These are phyloP conservation scores for Phytophthora multivora DNA, from an alignment of 352 stramenopile genomes.

Conservation along the genomic window DNA sequence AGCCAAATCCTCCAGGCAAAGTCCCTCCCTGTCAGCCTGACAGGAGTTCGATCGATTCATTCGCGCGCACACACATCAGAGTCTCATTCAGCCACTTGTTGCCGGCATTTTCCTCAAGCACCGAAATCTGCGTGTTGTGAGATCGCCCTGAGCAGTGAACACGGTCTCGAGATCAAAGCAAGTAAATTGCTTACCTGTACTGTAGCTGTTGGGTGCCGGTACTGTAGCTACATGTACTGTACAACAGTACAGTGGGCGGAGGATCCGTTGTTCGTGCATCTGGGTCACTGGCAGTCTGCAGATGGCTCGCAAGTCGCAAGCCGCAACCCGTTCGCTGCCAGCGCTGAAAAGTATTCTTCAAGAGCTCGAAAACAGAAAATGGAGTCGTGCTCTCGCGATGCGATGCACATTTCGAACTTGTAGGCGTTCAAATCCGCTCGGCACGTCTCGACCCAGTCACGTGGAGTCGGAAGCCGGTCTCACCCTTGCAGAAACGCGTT, in stretches of 20 bases:
- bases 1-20: conserved; percentile 17
- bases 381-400: conserved; percentile 6
- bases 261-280: too few relatives aligned
- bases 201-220: too few relatives aligned
- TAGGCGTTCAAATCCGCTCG: conserved; percentile 14
- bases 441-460: conserved; percentile 18
- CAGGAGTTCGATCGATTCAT: conserved; percentile 18
- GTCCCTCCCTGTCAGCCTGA: conserved; percentile 9
- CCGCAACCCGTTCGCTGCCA: conserved; percentile 7
- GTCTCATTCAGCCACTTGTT: neutral
- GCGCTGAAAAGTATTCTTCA: conserved; percentile 23
- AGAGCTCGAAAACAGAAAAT: conserved; percentile 23
- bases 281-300: neutral
- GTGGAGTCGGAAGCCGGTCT: conserved; percentile 9
- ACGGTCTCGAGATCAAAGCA: too few relatives aligned
- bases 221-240: too few relatives aligned
- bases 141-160: neutral
- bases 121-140: conserved; percentile 1
- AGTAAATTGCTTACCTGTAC: too few relatives aligned
- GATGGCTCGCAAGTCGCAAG: conserved; percentile 1
- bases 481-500: conserved; percentile 23
- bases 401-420: conserved; percentile 2
- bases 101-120: neutral
- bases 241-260: too few relatives aligned
- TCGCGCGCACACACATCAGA: conserved; percentile 15